phyloP scores from a whole-genome alignment of 2,329 filamentous ascomycete genomes.

The Lithohypha guttulata region DNA sequence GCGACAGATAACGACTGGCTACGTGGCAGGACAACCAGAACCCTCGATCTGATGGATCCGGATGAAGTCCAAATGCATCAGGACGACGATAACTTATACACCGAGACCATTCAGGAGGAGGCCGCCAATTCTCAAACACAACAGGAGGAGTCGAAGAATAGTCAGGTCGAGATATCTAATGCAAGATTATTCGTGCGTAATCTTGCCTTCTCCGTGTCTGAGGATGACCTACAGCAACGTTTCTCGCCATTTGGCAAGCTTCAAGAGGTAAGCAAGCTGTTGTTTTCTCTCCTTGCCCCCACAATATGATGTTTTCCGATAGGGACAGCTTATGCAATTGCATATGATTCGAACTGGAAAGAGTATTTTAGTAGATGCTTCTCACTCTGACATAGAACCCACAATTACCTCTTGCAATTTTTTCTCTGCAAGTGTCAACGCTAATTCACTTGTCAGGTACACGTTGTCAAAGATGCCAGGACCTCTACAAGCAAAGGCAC shows the following conservation, averaged over 20 bases:
- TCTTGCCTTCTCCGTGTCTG: conserved; percentile 66
- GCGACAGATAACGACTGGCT: conserved; percentile 80
- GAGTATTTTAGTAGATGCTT: conserved; percentile 99
- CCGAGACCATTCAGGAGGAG: conserved; percentile 17
- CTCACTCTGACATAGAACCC: conserved; percentile 57
- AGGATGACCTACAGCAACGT: conserved; percentile 62
- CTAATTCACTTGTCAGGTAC: conserved; percentile 56
- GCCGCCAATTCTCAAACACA: conserved; percentile 5
- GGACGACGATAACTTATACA: conserved; percentile 8
- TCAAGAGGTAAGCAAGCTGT: conserved; percentile 66
- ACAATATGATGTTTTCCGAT: conserved; percentile 89
- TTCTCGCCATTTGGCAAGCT: conserved; percentile 64
- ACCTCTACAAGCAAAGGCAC: conserved; percentile 76
- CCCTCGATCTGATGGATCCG: conserved; percentile 74
- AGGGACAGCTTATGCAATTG: conserved; percentile 98
- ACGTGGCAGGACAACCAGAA: conserved; percentile 72
- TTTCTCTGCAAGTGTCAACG: conserved; percentile 13
- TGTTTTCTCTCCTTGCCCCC: conserved; percentile 14
- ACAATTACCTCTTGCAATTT: conserved; percentile 21
- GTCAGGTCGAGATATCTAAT: conserved; percentile 36
- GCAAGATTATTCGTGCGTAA: conserved; percentile 82
- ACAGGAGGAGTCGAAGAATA: conserved; percentile 9
- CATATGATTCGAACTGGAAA: conserved; percentile 84
- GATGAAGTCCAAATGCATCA: conserved; percentile 31
- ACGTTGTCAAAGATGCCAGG: conserved; percentile 63